phyloP scores from a whole-genome alignment of 2,329 filamentous ascomycete species.

The Mariannaea sp. region DNA sequence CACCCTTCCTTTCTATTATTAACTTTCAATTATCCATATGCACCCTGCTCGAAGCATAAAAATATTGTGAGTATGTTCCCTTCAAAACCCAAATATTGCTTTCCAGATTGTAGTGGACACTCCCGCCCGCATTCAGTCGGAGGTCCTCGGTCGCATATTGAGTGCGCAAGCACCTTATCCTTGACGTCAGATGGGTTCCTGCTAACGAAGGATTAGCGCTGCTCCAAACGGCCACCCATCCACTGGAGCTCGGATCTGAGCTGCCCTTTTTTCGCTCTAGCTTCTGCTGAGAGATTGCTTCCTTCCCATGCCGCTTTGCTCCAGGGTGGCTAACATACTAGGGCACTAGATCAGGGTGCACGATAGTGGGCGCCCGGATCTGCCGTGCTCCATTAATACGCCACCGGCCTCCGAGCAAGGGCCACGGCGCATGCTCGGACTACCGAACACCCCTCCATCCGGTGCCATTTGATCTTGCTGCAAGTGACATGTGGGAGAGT shows the following conservation, averaged over 20 bases:
- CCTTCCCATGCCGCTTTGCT: slow-evolving; percentile 13
- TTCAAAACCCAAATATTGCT: no score
- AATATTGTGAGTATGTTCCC: no score
- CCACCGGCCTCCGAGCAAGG: slow-evolving; percentile 29
- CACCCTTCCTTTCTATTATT: no score
- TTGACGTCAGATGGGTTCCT: slow-evolving; percentile 37
- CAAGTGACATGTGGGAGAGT: background rate
- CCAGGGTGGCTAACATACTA: background rate
- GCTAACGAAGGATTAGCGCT: slow-evolving; percentile 20
- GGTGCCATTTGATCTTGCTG: slow-evolving; percentile 15
- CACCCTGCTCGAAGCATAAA: no score
- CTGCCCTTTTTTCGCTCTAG: slow-evolving; percentile 25
- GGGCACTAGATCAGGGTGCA: background rate
- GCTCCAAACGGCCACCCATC: slow-evolving; percentile 13
- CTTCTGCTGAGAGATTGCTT: slow-evolving; percentile 11
- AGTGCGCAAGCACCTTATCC: slow-evolving; percentile 19
- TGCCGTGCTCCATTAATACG: slow-evolving; percentile 29
- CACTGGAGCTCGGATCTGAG: slow-evolving; percentile 19
- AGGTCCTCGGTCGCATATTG: slow-evolving; percentile 31
- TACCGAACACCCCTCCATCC: slow-evolving; percentile 36
- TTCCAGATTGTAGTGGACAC: slow-evolving; percentile 13
- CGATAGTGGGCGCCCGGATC: slow-evolving; percentile 25
- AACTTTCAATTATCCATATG: no score
- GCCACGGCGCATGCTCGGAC: slow-evolving; percentile 28
- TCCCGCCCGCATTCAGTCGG: slow-evolving; percentile 25